phyloP scores from a whole-genome alignment of 2,329 filamentous ascomycete species.

The Ceratocystis destructans region DNA sequence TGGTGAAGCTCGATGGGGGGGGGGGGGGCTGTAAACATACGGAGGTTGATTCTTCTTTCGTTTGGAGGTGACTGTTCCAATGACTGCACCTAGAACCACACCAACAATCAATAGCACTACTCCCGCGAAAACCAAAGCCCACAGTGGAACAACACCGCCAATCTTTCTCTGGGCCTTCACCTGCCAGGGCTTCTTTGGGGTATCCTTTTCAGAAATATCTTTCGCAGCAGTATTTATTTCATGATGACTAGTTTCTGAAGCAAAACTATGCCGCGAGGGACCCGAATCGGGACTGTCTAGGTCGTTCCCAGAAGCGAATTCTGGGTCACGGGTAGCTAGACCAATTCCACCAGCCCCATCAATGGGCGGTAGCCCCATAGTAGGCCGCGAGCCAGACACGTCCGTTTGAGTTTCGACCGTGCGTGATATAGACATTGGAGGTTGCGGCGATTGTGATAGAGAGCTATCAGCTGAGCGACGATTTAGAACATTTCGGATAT shows the following conservation, averaged over 20 bases:
- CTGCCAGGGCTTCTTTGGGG: slow-evolving; percentile 35
- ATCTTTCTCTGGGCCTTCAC: slow-evolving; percentile 39
- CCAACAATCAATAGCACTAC: slow-evolving; percentile 39
- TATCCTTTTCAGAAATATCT: slow-evolving; percentile 34
- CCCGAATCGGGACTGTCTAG: slow-evolving; percentile 37
- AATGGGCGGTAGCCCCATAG: slow-evolving; percentile 25
- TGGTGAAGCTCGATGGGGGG: too few relatives aligned
- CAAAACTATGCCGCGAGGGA: slow-evolving; percentile 39
- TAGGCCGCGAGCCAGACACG: neutral
- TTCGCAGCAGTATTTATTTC: slow-evolving; percentile 40
- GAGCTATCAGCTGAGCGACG: neutral
- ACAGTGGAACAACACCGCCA: slow-evolving; percentile 47
- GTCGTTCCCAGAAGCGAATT: slow-evolving; percentile 44
- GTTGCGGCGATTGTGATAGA: slow-evolving; percentile 2
- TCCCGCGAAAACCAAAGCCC: slow-evolving; percentile 42
- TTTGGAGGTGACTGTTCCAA: slow-evolving; percentile 34
- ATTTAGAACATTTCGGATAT: neutral
- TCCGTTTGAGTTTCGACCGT: neutral
- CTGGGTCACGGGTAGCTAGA: slow-evolving; percentile 46
- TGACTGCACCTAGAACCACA: slow-evolving; percentile 42
- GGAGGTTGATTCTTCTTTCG: slow-evolving; percentile 21
- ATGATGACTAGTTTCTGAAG: slow-evolving; percentile 38
- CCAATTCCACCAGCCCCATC: slow-evolving; percentile 49
- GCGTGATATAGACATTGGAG: slow-evolving; percentile 8
- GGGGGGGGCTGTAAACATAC: neutral